Percentiles rank a stretch among this genome's conserved stretches.
Conservation (phyloP, 2,329 filamentous ascomycete species). For the Diplocarpon rosae region DNA sequence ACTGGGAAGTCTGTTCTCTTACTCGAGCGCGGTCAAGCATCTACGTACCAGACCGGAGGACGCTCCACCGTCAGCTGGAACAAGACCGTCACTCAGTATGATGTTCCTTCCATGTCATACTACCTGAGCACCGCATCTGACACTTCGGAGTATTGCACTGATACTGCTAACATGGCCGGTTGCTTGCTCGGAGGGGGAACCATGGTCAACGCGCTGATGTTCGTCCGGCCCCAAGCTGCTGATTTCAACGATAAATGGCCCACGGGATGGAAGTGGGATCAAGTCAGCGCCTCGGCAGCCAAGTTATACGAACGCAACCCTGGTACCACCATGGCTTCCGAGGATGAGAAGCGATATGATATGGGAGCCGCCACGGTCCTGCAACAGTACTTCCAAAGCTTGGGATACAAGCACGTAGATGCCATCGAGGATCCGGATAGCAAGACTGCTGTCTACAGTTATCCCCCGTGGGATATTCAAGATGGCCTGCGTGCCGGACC, state of each 20-base stretch:
- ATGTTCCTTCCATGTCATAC: constrained; percentile 58
- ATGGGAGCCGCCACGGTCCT: constrained; percentile 54
- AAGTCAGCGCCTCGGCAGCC: constrained; percentile 47
- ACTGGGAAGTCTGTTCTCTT: constrained; percentile 36
- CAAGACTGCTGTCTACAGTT: constrained; percentile 54
- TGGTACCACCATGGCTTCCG: constrained; percentile 53
- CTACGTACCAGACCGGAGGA: constrained; percentile 15
- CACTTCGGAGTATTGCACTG: constrained; percentile 29
- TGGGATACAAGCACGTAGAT: constrained; percentile 40
- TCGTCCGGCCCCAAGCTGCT: constrained; percentile 49
- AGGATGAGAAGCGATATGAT: constrained; percentile 53
- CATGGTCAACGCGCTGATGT: constrained; percentile 51
- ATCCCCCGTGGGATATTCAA: constrained; percentile 53
- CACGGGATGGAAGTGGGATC: constrained; percentile 53
- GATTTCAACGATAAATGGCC: constrained; percentile 63
- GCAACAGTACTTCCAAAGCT: constrained; percentile 34
- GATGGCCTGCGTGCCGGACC: constrained; percentile 57
- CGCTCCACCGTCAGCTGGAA: constrained; percentile 16
- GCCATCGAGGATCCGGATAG: constrained; percentile 37
- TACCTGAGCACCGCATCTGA: constrained; percentile 52
- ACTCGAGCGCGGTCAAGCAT: constrained; percentile 20
- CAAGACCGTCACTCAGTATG: constrained; percentile 47
- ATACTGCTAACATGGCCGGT: constrained; percentile 52
- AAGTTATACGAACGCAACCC: constrained; percentile 58
- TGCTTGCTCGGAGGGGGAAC: constrained; percentile 52